Base-by-base conservation (phyloP, 345 rosid genomes). In the Gossypium anomalum region DNA sequence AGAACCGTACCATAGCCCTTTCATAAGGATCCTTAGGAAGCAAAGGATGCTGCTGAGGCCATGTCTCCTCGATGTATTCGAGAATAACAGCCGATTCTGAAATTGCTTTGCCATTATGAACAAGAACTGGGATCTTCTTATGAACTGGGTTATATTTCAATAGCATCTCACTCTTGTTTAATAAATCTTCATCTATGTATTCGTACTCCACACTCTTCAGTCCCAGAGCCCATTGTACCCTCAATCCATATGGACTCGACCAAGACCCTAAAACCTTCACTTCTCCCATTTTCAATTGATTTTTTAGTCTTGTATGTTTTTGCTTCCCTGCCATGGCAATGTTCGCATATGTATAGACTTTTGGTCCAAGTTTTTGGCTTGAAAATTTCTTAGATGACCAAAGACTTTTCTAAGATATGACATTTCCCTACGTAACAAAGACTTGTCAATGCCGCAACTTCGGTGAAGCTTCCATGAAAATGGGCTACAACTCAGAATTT, bases 71-170 rank as follows among this genome's bases (percentile, higher is more conserved):
- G 9, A 78, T 73, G 65, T 82, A 76, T 75, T 82, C 76, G 1
- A 77, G 71, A 67, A 82, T 75, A 41, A 75, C 78, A 15, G 45
- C 74, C 5, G 85, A 84, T 76, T 85, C 84, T 20, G 74, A 51
- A 62, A 80, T 20, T 27, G 87, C 41, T 44, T 76, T 85, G 22
- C 63, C 81, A 2, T 73, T 57, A 74, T 82, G 87, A 70, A 76
- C 67, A 52, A 84, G 79, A 58, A 82, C 85, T 2, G 87, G 87
- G 25, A 82, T 71, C 74, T 78, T 81, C 76, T 78, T 78, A 71
- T 80, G 83, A 76, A 84, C 79, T 66, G 85, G 87, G 63, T 84
- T 84, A 5, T 68, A 76, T 59, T 56, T 65, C 61, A 83, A 76
- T 29, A 83, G 82, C 61, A 75, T 67, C 14, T 72, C 74, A 52